Evolutionary conservation across 1,284 basidiomycete species (phyloP), one percentile per base, ranked within the genome.

Genomic region (Melampsora americana): DNA sequence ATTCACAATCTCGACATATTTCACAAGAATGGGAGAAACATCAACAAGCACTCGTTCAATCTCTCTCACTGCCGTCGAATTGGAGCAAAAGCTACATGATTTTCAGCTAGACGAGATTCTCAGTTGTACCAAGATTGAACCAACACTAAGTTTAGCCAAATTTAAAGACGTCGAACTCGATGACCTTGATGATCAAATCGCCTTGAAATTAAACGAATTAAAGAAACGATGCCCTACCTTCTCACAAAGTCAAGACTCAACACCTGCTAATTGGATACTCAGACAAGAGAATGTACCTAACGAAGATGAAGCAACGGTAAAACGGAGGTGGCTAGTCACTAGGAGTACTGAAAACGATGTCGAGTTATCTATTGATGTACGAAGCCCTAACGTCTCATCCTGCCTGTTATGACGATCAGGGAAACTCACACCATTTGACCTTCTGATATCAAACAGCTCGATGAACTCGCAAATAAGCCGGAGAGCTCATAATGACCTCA

Each of bases 111-210:
- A 70, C 42, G 68, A 70, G 28, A 70, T 70, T 18, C 56, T 70
- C 12, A 70, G 68, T 12, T 61, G 56, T 61, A 61, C 68, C 18
- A 70, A 70, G 56, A 32, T 32, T 28, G 50, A 39, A 16, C 50
- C 56, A 11, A 32, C 28, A 23, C 26, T 59, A 18, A 44, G n/a
- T 23, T 28, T 59, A 59, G 18, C 53, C 56, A 16, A 53, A 46
- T 18, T 20, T 61, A 70, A 70, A 42, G 68, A 70, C 32, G 59
- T 70, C n/a, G 68, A 70, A 61, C 68, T 70, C n/a, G 68, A 59
- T 39, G 56, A 70, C 26, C 30, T 70, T 26, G 68, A 70, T 32
- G 53, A 70, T 20, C 59, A 70, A 26, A 70, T 70, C 56, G 32
- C 68, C 28, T 53, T 44, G 14, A 70, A 70, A 42, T n/a, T 70